Evolutionary conservation across 2,329 filamentous ascomycete genomes (phyloP).

Genomic region (Esteya vermicola): DNA sequence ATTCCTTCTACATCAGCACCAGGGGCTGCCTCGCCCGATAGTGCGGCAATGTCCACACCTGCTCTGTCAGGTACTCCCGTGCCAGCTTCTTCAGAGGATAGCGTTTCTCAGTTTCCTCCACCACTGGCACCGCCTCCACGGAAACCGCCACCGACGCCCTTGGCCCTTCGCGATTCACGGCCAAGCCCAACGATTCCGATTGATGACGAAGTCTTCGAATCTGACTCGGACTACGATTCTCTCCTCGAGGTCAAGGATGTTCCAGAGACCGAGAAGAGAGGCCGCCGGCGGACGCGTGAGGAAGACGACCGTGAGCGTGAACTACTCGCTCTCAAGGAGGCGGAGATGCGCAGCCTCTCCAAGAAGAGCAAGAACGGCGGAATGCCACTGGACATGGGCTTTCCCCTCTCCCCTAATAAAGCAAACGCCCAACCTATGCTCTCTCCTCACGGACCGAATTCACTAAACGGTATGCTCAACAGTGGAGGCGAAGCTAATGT

Average conservation of each 20-base stretch:
- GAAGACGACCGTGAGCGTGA: conserved; percentile 75
- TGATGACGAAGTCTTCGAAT: conserved; percentile 53
- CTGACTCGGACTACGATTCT: conserved; percentile 76
- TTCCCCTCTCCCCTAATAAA: conserved; percentile 20
- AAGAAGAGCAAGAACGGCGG: conserved; percentile 52
- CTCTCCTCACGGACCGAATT: conserved; percentile 20
- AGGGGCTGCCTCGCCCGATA: conserved; percentile 5
- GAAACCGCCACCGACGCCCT: conserved; percentile 73
- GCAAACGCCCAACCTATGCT: conserved; percentile 15
- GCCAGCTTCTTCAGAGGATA: too few relatives aligned
- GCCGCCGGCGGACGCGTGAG: conserved; percentile 70
- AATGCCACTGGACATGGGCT: conserved; percentile 28
- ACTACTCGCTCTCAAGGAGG: conserved; percentile 48
- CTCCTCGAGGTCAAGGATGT: conserved; percentile 56
- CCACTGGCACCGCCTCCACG: conserved; percentile 48
- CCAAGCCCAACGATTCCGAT: conserved; percentile 15
- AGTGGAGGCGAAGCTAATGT: conserved; percentile 13
- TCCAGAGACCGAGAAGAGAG: conserved; percentile 43
- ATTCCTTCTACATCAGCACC: conserved; percentile 20
- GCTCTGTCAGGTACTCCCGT: too few relatives aligned
- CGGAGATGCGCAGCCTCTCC: conserved; percentile 56
- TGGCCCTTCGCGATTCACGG: conserved; percentile 49
- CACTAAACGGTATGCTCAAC: conserved; percentile 37
- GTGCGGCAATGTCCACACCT: conserved; percentile 23
- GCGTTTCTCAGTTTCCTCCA: conserved; percentile 34